phyloP scores from a whole-genome alignment of 805 yeast species.

The Cyberlindnera meyerae region DNA sequence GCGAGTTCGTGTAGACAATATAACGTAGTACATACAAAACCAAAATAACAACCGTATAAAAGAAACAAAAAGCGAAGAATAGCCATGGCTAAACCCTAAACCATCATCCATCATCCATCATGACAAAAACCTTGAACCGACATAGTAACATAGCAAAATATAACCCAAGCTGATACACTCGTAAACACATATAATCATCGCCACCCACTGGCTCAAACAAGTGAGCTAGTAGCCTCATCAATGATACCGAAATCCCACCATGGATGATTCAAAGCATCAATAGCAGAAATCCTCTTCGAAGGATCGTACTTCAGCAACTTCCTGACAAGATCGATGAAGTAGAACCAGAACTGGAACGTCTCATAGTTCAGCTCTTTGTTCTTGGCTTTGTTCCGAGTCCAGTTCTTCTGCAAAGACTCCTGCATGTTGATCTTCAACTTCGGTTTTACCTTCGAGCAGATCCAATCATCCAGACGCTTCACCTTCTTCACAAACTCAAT shows the following conservation, averaged over 20 bases:
- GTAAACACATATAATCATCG: too few species aligned
- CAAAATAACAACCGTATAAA: too few species aligned
- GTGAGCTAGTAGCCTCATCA: constrained; percentile 41
- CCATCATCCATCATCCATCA: too few species aligned
- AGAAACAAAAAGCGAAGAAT: too few species aligned
- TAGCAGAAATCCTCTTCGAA: constrained; percentile 63
- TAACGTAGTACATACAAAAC: too few species aligned
- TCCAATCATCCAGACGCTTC: constrained; percentile 39
- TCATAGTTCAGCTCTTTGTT: constrained; percentile 45
- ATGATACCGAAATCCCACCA: constrained; percentile 67
- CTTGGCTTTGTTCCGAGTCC: constrained; percentile 20
- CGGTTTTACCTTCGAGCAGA: constrained; percentile 32
- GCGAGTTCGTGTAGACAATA: too few species aligned
- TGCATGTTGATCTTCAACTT: constrained; percentile 23
- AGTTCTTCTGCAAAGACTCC: constrained; percentile 18
- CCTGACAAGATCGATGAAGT: constrained; percentile 64
- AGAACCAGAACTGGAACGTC: constrained; percentile 77
- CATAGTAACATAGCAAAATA: too few species aligned
- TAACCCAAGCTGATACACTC: too few species aligned
- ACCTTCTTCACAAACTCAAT: constrained; percentile 35
- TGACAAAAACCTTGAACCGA: background rate
- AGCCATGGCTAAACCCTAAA: too few species aligned
- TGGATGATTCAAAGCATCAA: constrained; percentile 72
- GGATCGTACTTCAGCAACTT: constrained; percentile 71
- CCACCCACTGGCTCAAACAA: constrained; percentile 13